Conservation (phyloP, 1,139 yeast genomes). For the Saccharomyces hybrid region DNA sequence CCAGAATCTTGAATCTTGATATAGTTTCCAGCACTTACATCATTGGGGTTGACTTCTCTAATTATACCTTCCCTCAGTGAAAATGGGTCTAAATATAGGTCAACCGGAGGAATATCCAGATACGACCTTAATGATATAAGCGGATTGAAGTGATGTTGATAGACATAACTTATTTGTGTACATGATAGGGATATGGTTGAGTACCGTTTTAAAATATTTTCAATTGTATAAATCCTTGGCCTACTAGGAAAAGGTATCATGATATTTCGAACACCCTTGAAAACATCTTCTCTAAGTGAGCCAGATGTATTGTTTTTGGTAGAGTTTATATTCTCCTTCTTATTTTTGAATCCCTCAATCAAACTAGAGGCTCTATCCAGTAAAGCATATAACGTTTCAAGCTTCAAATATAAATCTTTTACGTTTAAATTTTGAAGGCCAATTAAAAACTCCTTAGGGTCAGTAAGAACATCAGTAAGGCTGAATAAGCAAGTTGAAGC, state of each 20-base stretch:
- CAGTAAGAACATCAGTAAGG: conserved; percentile 68
- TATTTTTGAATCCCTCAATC: conserved; percentile 7
- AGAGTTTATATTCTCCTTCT: conserved; percentile 3
- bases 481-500: conserved; percentile 76
- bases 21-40: conserved; percentile 38
- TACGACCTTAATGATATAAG: conserved; percentile 73
- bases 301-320: conserved; percentile 11
- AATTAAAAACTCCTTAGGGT: conserved; percentile 66
- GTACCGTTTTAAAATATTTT: conserved; percentile 55
- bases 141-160: conserved; percentile 75
- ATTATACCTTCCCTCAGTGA: conserved; percentile 85
- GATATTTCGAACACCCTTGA: conserved; percentile 65
- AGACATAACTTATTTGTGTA: conserved; percentile 69
- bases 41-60: conserved; percentile 68
- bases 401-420: conserved; percentile 79
- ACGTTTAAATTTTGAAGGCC: conserved; percentile 72
- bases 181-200: conserved; percentile 59
- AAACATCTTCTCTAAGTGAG: conserved; percentile 33
- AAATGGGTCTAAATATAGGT: conserved; percentile 77
- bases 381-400: conserved; percentile 52
- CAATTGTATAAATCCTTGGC: conserved; percentile 56
- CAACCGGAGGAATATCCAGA: conserved; percentile 86
- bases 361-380: conserved; percentile 35
- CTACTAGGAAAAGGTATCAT: conserved; percentile 78
- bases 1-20: conserved; percentile 89